Base-by-base conservation (phyloP, 306 rosid species). In the Psophocarpus tetragonolobus region DNA sequence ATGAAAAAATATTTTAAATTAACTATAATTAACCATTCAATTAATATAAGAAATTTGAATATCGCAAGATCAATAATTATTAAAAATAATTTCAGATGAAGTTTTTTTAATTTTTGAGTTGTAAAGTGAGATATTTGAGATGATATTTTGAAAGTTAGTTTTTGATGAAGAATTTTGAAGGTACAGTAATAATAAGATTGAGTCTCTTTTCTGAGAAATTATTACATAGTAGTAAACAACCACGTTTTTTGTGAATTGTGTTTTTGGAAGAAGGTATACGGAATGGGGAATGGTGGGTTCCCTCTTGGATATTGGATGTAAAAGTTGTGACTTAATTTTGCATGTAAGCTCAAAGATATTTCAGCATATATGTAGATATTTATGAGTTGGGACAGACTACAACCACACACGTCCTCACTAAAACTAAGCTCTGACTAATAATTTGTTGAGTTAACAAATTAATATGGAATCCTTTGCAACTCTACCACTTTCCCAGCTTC, bases 391-490 rank as follows among this genome's bases (percentile, higher is more conserved):
- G 9, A 30, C 80, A 82, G 15, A 69, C 64, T 35, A 33, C 27
- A 80, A 75, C 53, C 70, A 56, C 32, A 3, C 39, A 76, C 23
- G 9, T 13, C 74, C 27, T 39, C 72, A 14, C 41, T 30, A 67
- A 50, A 81, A 68, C 15, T 18, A 32, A 74, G 41, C 9, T 14
- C n/a, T 50, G n/a, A n/a, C n/a, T n/a, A n/a, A n/a, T n/a, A n/a
- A n/a, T n/a, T n/a, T n/a, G n/a, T n/a, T n/a, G n/a, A n/a, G n/a
- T n/a, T n/a, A n/a, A n/a, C n/a, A n/a, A n/a, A n/a, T n/a, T n/a
- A n/a, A n/a, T 7, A 94, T 94, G 98, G 98, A 87, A 83, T 71
- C 86, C 60, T 83, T 85, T 39, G 82, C 91, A 76, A 73, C 78
- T 42, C 74, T 89, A 54, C 67, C 87, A 35, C 81, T 82, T 32